Conservation (phyloP, 164 flowering plant genomes). For the Magnolia sinica region DNA sequence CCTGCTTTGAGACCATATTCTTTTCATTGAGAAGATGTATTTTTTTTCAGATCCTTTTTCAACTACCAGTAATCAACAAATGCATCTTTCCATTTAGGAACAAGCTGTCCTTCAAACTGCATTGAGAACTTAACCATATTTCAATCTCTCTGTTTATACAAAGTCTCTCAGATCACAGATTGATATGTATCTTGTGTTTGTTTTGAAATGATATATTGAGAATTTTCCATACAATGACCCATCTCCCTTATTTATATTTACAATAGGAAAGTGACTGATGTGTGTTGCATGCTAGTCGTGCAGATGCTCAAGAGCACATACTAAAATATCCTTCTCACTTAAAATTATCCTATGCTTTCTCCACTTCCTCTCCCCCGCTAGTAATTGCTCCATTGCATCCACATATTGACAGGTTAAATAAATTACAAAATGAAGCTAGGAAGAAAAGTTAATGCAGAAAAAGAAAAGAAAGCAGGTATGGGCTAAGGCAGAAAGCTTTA, state of each 20-base stretch:
- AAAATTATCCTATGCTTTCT: slow-evolving; percentile 29
- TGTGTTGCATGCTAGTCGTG: slow-evolving; percentile 11
- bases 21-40: slow-evolving; percentile 39
- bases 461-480: no score
- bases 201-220: slow-evolving; percentile 12
- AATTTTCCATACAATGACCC: slow-evolving; percentile 17
- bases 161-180: background rate
- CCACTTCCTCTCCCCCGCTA: slow-evolving; percentile 4
- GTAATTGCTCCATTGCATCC: no score
- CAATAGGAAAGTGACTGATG: slow-evolving; percentile 34
- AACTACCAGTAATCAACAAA: slow-evolving; percentile 90
- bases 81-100: slow-evolving; percentile 98
- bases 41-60: slow-evolving; percentile 80
- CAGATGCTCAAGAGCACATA: slow-evolving; percentile 59
- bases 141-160: background rate
- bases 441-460: no score
- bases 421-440: no score
- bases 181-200: background rate
- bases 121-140: slow-evolving; percentile 92
- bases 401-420: no score
- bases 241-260: slow-evolving; percentile 36
- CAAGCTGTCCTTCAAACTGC: slow-evolving; percentile 88
- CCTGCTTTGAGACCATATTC: no score
- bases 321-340: slow-evolving; percentile 45
- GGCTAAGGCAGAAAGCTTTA: no score